Conservation (phyloP, 2,329 filamentous ascomycete species). For the Fusarium equiseti region DNA sequence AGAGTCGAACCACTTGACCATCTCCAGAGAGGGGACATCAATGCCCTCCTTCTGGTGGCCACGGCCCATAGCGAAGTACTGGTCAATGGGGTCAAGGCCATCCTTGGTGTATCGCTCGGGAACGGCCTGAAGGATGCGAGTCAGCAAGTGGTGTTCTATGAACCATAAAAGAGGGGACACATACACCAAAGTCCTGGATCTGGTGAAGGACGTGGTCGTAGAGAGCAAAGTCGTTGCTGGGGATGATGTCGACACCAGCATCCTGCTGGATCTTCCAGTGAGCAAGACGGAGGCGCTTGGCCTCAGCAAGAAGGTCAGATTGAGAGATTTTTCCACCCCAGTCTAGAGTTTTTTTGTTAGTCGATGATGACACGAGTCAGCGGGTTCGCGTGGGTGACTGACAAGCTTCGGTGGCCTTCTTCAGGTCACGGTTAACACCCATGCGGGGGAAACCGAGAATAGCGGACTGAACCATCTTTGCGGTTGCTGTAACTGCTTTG, state of each 20-base stretch:
- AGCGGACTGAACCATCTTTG: conserved; percentile 74
- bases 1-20: conserved; percentile 99
- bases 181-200: conserved; percentile 96
- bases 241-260: conserved; percentile 96
- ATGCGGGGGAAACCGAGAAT: conserved; percentile 99
- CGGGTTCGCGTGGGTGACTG: conserved; percentile 58
- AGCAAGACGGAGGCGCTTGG: conserved; percentile 93
- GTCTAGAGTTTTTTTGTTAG: conserved; percentile 56
- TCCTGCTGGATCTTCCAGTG: conserved; percentile 99
- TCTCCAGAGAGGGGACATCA: conserved; percentile 94
- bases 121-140: conserved; percentile 70
- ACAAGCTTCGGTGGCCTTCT: conserved; percentile 99
- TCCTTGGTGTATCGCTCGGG: conserved; percentile 95
- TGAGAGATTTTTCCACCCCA: conserved; percentile 96
- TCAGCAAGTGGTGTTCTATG: conserved; percentile 24
- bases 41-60: conserved; percentile 95
- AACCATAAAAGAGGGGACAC: conserved; percentile 51
- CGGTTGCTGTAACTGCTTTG: conserved; percentile 50
- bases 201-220: conserved; percentile 98
- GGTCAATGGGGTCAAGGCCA: conserved; percentile 87
- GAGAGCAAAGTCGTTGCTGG: conserved; percentile 99
- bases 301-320: conserved; percentile 90
- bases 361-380: conserved; percentile 17
- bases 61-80: conserved; percentile 99
- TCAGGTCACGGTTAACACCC: conserved; percentile 98